Evolutionary conservation across 2,329 filamentous ascomycete species (phyloP), one percentile per base, ranked within the genome.

Genomic region (Diaporthe nobilis): DNA sequence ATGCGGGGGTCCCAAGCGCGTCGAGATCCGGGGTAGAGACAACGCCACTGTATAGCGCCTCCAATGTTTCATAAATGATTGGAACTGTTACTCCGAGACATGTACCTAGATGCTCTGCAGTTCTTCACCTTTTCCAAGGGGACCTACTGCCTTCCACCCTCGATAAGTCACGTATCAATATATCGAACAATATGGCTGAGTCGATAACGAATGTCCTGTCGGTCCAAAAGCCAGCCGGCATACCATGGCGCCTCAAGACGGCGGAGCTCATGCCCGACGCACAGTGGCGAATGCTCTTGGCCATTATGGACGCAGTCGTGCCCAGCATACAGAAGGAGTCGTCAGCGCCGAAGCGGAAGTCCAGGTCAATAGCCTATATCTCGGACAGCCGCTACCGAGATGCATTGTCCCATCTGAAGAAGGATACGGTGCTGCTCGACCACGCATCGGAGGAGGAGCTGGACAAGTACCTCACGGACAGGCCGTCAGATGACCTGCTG

Each of bases 191-290:
- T 2, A 75, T 75, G 73, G 58, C 47, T 3, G 67, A 63, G 17
- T 28, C 61, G 34, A 71, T 55, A 8, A 28, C 65, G 2, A 60
- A 60, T 0, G 39, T 73, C 3, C n/a, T 71, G 42, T n/a, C 61
- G n/a, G n/a, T 67, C 7, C 73, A 75, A 28, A 61, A 20, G 47
- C 75, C 75, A 47, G 68, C 75, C 2, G 75, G 75, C 0, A 85
- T 86, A 61, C 68, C 85, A 71, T 77, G 75, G 75, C 70, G 73
- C 17, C 42, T 75, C 53, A 77, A 77, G 55, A 55, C 55, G 3
- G 49, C 58, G 25, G 74, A 77, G 31, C 53, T 72, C 17, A 74
- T 80, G 34, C 77, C 49, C 42, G 63, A 76, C 9, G 58, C 20
- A 13, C 77, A 78, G 47, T 80, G 79, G 79, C 74, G 60, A 47